Evolutionary conservation across 768 basidiomycete species (phyloP).

Genomic region (Kwoniella dendrophila): DNA sequence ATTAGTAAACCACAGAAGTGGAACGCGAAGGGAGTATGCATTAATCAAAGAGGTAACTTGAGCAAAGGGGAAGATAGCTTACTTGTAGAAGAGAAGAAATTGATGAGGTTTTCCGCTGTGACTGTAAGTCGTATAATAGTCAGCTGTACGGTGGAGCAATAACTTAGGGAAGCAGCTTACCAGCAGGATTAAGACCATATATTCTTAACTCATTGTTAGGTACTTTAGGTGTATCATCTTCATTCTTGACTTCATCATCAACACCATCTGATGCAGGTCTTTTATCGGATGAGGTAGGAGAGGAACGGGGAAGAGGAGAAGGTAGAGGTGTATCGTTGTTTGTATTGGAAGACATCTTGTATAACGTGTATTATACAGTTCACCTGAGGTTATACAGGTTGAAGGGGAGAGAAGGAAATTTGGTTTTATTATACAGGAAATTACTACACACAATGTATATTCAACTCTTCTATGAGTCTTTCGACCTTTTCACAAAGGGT

Average conservation of each 20-base stretch:
- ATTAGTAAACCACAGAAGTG: neutral
- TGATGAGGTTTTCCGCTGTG: conserved; percentile 25
- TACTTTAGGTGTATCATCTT: neutral
- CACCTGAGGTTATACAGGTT: no score
- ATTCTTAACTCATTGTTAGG: conserved; percentile 14
- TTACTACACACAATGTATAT: neutral
- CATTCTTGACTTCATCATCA: neutral
- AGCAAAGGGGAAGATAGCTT: conserved; percentile 4
- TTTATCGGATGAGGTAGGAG: neutral
- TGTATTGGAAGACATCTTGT: no score
- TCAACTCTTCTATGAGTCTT: conserved; percentile 4
- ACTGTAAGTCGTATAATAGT: no score
- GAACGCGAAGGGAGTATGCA: neutral
- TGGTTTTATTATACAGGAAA: conserved; percentile 2
- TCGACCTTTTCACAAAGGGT: neutral
- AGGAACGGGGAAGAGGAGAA: conserved; percentile 1
- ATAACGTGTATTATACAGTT: no score
- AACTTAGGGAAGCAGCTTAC: conserved; percentile 1
- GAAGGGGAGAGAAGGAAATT: conserved; percentile 1
- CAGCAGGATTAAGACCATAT: conserved; percentile 20
- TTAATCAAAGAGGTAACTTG: no score
- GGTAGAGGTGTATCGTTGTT: conserved; percentile 1
- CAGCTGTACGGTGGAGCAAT: neutral
- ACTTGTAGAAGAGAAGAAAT: conserved; percentile 37
- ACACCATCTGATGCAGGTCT: neutral